These are phyloP conservation scores for Mikania micrantha DNA, from an alignment of 129 eudicot genomes.

Conservation along the genomic window DNA sequence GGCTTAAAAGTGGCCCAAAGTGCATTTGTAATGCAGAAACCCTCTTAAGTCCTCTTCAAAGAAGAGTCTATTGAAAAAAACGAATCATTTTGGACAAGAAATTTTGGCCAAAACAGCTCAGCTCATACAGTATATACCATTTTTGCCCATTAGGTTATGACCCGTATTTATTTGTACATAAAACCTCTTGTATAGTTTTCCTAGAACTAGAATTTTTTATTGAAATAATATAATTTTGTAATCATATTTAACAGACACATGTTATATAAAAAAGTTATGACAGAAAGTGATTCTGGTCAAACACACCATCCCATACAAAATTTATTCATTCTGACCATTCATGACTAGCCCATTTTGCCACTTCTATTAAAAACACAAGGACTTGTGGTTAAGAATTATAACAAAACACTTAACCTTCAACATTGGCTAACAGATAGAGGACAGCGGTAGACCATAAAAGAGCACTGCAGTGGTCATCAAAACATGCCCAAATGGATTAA, in stretches of 20 bases:
- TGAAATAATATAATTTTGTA: not conserved
- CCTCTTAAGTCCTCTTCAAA: not conserved
- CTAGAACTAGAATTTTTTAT: not conserved
- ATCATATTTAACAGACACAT: not conserved
- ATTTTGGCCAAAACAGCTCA: too few relatives aligned
- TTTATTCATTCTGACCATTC: not conserved
- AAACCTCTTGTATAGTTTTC: not conserved
- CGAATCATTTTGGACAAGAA: not conserved
- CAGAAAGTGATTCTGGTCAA: not conserved
- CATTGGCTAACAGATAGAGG: constrained; percentile 67
- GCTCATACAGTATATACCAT: too few relatives aligned
- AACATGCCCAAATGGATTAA: constrained; percentile 10
- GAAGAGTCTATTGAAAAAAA: not conserved
- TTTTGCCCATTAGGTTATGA: too few relatives aligned
- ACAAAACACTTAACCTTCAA: constrained; percentile 39
- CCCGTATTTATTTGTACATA: too few relatives aligned
- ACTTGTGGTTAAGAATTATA: not conserved
- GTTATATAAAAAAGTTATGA: not conserved
- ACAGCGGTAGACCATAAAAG: constrained; percentile 73
- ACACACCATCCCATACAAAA: not conserved
- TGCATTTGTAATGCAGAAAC: not conserved
- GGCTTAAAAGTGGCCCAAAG: not conserved
- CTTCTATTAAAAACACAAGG: not conserved
- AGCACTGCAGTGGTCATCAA: constrained; percentile 43
- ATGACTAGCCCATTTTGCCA: not conserved